A percentile compares a stretch with the other conserved stretches of the same genome.
These are phyloP conservation scores for Trichosanthes truncata DNA, from an alignment of 306 rosid genomes.

Conservation along the genomic window DNA sequence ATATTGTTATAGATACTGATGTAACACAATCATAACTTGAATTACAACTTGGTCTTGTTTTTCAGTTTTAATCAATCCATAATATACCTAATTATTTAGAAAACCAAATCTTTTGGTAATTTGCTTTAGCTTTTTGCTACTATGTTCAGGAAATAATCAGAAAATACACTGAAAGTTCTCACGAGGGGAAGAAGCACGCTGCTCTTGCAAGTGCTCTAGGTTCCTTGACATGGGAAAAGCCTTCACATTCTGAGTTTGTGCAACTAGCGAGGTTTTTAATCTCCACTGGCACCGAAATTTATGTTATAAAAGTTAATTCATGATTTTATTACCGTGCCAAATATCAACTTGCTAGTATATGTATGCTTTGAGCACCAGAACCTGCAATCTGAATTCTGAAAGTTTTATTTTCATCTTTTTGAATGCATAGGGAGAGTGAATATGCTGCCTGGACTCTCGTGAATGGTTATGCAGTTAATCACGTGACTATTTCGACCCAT, in stretches of 20 bases:
- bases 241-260: constrained; percentile 62
- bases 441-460: constrained; percentile 98
- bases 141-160: constrained; percentile 53
- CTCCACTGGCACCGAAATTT: background rate
- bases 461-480: constrained; percentile 87
- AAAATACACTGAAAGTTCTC: constrained; percentile 54
- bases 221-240: constrained; percentile 69
- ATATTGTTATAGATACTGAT: background rate
- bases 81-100: background rate
- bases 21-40: background rate
- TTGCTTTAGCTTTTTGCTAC: background rate
- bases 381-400: background rate
- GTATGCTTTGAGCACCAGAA: background rate
- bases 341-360: background rate
- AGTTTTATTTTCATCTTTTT: constrained; percentile 8
- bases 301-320: background rate
- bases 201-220: constrained; percentile 83
- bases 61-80: background rate
- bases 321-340: background rate
- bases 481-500: constrained; percentile 81
- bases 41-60: background rate
- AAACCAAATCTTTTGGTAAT: background rate
- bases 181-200: constrained; percentile 57
- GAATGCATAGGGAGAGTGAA: constrained; percentile 67
- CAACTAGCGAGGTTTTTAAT: constrained; percentile 59